Evolutionary conservation across 805 yeast genomes (phyloP).

Genomic region (Nakazawaea holstii): DNA sequence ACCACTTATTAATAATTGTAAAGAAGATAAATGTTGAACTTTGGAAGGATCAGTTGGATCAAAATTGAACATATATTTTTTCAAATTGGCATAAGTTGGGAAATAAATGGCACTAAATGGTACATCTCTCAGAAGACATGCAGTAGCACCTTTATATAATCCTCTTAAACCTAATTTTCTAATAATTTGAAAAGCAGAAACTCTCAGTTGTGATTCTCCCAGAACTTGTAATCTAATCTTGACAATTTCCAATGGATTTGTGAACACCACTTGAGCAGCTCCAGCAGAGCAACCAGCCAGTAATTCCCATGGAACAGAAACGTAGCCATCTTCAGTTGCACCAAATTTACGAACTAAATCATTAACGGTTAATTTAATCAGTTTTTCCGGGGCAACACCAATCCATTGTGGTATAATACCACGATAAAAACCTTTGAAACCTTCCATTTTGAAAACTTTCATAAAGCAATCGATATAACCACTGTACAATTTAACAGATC

Average conservation of each 20-base stretch:
- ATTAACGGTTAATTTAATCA: constrained; percentile 91
- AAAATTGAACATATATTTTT: constrained; percentile 73
- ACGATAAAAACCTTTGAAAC: constrained; percentile 79
- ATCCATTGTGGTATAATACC: constrained; percentile 92
- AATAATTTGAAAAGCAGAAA: constrained; percentile 65
- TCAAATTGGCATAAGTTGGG: constrained; percentile 94
- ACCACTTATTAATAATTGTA: constrained; percentile 84
- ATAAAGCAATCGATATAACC: constrained; percentile 83
- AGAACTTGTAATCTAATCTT: constrained; percentile 93
- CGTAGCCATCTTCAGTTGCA: constrained; percentile 42
- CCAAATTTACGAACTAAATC: constrained; percentile 78
- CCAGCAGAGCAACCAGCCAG: constrained; percentile 94
- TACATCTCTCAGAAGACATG: constrained; percentile 90
- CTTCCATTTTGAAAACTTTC: constrained; percentile 74
- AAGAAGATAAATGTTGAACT: constrained; percentile 58
- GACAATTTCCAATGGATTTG: constrained; percentile 94
- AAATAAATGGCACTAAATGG: constrained; percentile 96
- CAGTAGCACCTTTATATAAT: constrained; percentile 84
- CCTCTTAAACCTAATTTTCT: constrained; percentile 78
- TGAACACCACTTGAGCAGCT: constrained; percentile 92
- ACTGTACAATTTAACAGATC: constrained; percentile 61
- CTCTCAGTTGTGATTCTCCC: constrained; percentile 48
- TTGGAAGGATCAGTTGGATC: constrained; percentile 66
- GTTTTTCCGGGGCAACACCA: constrained; percentile 98
- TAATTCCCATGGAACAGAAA: constrained; percentile 60